Percentiles rank a stretch among this genome's conserved stretches.
These are phyloP conservation scores for Carex parvula DNA, from an alignment of 176 grass and related monocot species.

Conservation along the genomic window DNA sequence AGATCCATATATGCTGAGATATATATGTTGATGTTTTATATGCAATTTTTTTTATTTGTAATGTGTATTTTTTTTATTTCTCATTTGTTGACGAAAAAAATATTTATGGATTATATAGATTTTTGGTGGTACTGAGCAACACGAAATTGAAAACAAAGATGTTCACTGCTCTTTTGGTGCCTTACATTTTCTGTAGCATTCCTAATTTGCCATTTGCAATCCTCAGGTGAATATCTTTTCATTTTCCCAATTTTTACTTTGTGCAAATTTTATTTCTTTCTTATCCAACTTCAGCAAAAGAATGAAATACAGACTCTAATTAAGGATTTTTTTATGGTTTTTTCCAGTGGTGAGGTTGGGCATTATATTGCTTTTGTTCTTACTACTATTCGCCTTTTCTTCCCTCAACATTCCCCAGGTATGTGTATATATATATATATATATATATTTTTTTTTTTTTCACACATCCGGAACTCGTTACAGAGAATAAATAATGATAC, in stretches of 20 bases:
- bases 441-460: no score
- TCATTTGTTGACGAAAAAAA: not conserved
- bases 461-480: no score
- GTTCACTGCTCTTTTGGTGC: constrained; percentile 71
- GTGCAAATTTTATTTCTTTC: not conserved
- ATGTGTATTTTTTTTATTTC: not conserved
- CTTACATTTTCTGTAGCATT: constrained; percentile 85
- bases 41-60: not conserved
- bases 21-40: no score
- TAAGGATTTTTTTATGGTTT: not conserved
- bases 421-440: not conserved
- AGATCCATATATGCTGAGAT: no score
- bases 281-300: not conserved
- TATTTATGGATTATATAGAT: constrained; percentile 41
- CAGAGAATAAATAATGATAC: not conserved
- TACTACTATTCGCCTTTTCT: constrained; percentile 67
- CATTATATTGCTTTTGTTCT: constrained; percentile 66
- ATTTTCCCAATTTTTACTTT: not conserved
- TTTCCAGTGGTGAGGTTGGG: constrained; percentile 71
- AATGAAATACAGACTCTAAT: not conserved
- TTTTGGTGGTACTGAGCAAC: constrained; percentile 67
- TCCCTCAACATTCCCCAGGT: constrained; percentile 65
- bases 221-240: constrained; percentile 36
- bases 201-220: constrained; percentile 41
- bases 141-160: constrained; percentile 95